Conservation (phyloP, 768 basidiomycete genomes). For the Melanogaster broomeanus region DNA sequence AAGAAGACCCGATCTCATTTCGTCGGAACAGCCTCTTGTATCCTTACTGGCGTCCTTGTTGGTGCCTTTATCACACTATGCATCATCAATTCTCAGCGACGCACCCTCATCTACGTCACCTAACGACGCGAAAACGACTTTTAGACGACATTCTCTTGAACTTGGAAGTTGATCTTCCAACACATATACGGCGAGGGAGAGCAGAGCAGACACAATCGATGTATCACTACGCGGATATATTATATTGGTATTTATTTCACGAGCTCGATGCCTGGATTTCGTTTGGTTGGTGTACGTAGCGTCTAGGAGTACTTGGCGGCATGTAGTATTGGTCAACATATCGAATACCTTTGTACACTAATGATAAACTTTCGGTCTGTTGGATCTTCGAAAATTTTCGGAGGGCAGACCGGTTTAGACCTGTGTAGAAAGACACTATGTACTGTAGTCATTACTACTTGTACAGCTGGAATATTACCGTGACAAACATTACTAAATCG, state of each 20-base stretch:
- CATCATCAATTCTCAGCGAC: conserved; percentile 47
- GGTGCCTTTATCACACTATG: conserved; percentile 59
- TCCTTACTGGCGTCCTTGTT: conserved; percentile 60
- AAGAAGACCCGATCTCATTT: conserved; percentile 26
- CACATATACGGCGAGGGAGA: background rate
- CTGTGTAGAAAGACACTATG: no score
- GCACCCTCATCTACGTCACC: conserved; percentile 45
- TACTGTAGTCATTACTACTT: no score
- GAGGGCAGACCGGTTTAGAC: no score
- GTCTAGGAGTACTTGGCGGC: background rate
- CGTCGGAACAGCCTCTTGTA: conserved; percentile 43
- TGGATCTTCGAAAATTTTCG: no score
- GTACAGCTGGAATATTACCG: no score
- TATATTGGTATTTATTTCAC: conserved; percentile 30
- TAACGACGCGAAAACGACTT: conserved; percentile 8
- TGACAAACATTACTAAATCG: no score
- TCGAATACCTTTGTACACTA: background rate
- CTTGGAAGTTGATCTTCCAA: background rate
- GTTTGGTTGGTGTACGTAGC: conserved; percentile 2
- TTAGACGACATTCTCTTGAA: background rate
- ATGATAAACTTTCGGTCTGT: no score
- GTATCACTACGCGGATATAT: conserved; percentile 26
- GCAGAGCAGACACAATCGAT: conserved; percentile 8
- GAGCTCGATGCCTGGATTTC: conserved; percentile 6
- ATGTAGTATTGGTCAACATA: background rate